These are phyloP conservation scores for Penicillium subrubescens DNA, from an alignment of 495 filamentous ascomycete species.

Conservation along the genomic window DNA sequence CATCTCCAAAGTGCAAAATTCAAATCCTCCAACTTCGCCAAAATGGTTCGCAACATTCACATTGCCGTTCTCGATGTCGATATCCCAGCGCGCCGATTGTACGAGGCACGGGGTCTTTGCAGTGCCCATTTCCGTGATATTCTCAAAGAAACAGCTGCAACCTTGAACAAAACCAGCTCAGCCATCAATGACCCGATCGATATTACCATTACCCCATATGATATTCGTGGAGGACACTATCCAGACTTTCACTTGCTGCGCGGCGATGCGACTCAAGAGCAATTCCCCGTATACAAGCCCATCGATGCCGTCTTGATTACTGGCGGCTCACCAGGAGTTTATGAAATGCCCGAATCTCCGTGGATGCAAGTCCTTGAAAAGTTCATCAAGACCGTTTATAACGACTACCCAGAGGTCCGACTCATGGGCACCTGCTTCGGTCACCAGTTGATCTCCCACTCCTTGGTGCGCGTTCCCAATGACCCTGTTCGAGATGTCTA, in stretches of 20 bases:
- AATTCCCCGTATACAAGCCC: conserved; percentile 18
- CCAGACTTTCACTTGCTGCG: conserved; percentile 30
- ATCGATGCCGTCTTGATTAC: conserved; percentile 40
- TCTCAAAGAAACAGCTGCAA: conserved; percentile 32
- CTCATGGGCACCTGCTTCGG: conserved; percentile 47
- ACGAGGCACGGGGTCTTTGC: conserved; percentile 36
- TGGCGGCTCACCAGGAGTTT: conserved; percentile 34
- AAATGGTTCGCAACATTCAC: conserved; percentile 33
- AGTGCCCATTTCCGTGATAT: conserved; percentile 38
- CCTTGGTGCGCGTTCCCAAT: conserved; percentile 24
- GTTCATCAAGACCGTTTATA: conserved; percentile 36
- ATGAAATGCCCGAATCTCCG: conserved; percentile 30
- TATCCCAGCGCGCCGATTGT: conserved; percentile 33
- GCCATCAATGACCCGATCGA: conserved; percentile 18
- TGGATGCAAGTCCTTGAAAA: conserved; percentile 34
- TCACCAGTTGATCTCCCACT: conserved; percentile 44
- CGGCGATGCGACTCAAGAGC: conserved; percentile 12
- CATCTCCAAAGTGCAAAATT: not conserved
- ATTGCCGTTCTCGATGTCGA: conserved; percentile 40
- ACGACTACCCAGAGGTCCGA: conserved; percentile 36
- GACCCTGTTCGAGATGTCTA: conserved; percentile 28
- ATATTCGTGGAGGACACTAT: conserved; percentile 35
- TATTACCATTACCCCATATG: conserved; percentile 34
- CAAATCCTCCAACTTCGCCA: not conserved
- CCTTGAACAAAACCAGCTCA: conserved; percentile 24